Conservation (phyloP, 2,329 filamentous ascomycete species). For the Dichotomopilus funicola region DNA sequence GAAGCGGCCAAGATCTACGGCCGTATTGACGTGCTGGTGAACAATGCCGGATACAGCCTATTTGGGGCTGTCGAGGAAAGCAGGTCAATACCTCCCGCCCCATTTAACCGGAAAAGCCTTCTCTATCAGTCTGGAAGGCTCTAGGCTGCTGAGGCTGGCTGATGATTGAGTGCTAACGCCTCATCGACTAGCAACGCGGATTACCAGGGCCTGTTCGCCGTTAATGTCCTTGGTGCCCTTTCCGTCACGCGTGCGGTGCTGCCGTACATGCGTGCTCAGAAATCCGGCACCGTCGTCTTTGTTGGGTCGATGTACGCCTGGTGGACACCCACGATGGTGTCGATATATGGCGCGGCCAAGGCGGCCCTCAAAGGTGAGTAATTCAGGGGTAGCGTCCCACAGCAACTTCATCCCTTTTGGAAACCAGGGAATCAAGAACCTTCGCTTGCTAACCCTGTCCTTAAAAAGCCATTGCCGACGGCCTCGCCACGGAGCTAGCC, state of each 20-base stretch:
- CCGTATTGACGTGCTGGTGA: slow-evolving; percentile 21
- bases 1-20: slow-evolving; percentile 15
- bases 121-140: neutral
- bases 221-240: slow-evolving; percentile 21
- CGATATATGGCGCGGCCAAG: slow-evolving; percentile 6
- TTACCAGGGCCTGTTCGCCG: slow-evolving; percentile 15
- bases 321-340: slow-evolving; percentile 4
- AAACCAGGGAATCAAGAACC: neutral
- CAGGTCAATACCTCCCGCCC: slow-evolving; percentile 10
- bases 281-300: slow-evolving; percentile 19
- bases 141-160: neutral
- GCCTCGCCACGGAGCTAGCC: slow-evolving; percentile 12
- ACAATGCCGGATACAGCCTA: slow-evolving; percentile 19
- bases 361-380: slow-evolving; percentile 3
- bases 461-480: slow-evolving; percentile 14
- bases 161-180: neutral
- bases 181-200: neutral
- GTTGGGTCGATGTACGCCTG: slow-evolving; percentile 19
- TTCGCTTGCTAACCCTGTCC: neutral
- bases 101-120: neutral
- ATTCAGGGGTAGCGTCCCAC: too few relatives aligned
- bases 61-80: slow-evolving; percentile 14
- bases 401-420: too few relatives aligned
- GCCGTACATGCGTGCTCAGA: slow-evolving; percentile 18
- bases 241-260: slow-evolving; percentile 20